These are phyloP conservation scores for Kernera saxatilis DNA, from an alignment of 345 rosid species.

Conservation along the genomic window DNA sequence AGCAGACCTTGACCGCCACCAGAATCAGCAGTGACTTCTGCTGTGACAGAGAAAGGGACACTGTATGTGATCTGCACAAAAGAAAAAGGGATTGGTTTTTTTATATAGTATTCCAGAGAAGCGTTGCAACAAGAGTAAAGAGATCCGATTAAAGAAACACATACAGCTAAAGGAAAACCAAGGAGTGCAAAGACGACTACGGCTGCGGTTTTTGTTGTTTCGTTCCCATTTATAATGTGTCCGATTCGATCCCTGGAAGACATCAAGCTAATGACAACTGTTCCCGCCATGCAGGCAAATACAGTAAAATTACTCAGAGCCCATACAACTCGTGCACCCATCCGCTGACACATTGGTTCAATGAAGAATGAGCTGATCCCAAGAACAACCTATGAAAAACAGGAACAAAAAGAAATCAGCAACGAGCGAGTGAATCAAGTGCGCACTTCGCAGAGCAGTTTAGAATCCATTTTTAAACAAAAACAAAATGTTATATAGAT, in stretches of 20 bases:
- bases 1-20: constrained; percentile 93
- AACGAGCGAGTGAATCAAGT: neutral
- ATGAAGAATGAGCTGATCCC: constrained; percentile 88
- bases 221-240: constrained; percentile 52
- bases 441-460: neutral
- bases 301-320: constrained; percentile 82
- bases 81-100: neutral
- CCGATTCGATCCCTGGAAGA: constrained; percentile 49
- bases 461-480: neutral
- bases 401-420: neutral
- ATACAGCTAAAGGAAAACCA: constrained; percentile 95
- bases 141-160: constrained; percentile 20
- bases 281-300: constrained; percentile 80
- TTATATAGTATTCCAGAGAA: neutral
- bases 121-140: neutral
- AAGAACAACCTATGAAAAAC: constrained; percentile 66
- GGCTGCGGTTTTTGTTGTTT: constrained; percentile 60
- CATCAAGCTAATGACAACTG: constrained; percentile 72
- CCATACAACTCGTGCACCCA: constrained; percentile 88
- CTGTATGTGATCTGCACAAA: constrained; percentile 76
- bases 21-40: constrained; percentile 91
- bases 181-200: constrained; percentile 79
- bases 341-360: constrained; percentile 78
- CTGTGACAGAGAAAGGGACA: constrained; percentile 91
- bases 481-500: constrained; percentile 6